Conservation (phyloP, 345 rosid genomes). For the Gossypium bickii region DNA sequence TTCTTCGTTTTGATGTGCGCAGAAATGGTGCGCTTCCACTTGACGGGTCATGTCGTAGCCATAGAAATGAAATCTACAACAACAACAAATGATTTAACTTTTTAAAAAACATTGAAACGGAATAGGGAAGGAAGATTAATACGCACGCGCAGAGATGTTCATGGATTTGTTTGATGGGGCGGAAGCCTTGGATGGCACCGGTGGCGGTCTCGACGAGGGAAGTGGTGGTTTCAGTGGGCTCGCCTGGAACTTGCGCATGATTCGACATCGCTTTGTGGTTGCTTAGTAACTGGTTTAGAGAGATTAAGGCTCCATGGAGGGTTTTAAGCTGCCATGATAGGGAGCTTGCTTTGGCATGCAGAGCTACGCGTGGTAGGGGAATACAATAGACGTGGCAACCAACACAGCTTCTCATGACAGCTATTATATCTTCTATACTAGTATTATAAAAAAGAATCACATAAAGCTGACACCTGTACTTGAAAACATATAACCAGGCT, state of each 20-base stretch:
- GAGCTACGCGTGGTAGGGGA: constrained; percentile 19
- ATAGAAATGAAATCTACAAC: constrained; percentile 61
- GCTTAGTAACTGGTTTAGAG: background rate
- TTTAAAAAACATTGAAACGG: background rate
- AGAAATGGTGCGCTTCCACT: constrained; percentile 77
- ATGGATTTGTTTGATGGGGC: constrained; percentile 61
- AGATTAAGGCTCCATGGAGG: background rate
- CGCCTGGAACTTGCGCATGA: constrained; percentile 55
- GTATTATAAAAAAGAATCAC: too few relatives aligned
- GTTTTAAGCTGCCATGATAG: background rate
- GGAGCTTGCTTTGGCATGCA: constrained; percentile 7
- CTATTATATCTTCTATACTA: background rate
- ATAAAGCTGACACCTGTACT: too few relatives aligned
- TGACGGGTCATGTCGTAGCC: constrained; percentile 73
- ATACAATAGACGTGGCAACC: constrained; percentile 8
- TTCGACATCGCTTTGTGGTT: constrained; percentile 22
- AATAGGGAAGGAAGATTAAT: background rate
- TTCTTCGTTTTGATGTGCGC: constrained; percentile 74
- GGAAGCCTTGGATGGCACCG: constrained; percentile 56
- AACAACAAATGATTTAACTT: background rate
- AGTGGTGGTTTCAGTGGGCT: constrained; percentile 43
- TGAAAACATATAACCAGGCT: too few relatives aligned
- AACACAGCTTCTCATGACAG: background rate
- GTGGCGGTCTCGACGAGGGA: constrained; percentile 60
- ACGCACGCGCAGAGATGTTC: constrained; percentile 82